Evolutionary conservation across 768 basidiomycete species (phyloP), one percentile per base, ranked within the genome.

Genomic region (Leccinum uliginosum): DNA sequence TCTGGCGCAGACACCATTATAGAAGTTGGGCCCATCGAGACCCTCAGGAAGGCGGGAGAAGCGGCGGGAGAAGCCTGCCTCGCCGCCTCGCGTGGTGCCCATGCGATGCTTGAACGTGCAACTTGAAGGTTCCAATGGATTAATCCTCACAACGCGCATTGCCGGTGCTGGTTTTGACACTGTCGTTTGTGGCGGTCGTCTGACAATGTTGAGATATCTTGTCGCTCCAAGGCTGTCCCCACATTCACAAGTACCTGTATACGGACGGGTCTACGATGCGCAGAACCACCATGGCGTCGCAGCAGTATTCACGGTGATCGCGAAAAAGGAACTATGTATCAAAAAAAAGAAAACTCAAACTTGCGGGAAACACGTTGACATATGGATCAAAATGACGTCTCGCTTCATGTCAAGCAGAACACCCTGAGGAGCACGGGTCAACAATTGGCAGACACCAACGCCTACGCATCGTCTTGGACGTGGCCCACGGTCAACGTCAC

Each of bases 401-500:
- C 64, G 10, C 56, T 63, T 40, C 21, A 26, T 47, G 14, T 57
- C 47, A 11, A 24, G 38, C 55, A 49, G 38, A 30, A 48, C 53
- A 23, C 56, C 0, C 19, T 55, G 9, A 47, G 35, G 12, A 9
- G 19, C 21, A 34, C 50, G 17, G 51, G 75, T 14, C 56, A 65
- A 2, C 49, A 50, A 14, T 21, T 84, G 27, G 71, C 58, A 14
- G 55, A 58, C 0, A 63, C 64, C 10, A 46, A 71, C 53, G 71
- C 80, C 4, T 26, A 49, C 12, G 26, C 15, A 1, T 7, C 11
- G 0, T 54, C 53, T 17, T 82, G 70, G 67, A 68, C 62, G 4
- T 84, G 85, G 84, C 4, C 65, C 1, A 46, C 68, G 3, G 81
- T 86, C 49, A 73, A 74, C 56, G 67, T 83, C 23, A 65, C 78